Percentiles rank a stretch among this genome's conserved stretches.
Conservation (phyloP, 345 rosid genomes). For the Lumnitzera racemosa region DNA sequence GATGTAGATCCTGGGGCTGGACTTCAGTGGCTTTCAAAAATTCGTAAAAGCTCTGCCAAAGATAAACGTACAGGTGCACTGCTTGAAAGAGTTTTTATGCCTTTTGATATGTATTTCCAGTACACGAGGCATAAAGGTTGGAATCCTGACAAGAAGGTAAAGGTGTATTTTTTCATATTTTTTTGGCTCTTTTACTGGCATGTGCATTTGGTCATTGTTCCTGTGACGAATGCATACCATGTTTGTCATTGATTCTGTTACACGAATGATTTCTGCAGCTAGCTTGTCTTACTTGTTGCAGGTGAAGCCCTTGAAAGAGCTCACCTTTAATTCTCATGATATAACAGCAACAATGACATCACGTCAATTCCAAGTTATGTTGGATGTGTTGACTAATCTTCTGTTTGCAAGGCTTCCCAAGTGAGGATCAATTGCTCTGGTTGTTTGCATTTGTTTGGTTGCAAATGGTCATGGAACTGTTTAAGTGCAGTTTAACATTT, state of each 20-base stretch:
- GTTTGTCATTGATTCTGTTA: not conserved
- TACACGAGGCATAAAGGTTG: slow-evolving; percentile 98
- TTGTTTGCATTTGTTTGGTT: slow-evolving; percentile 1
- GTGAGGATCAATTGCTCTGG: slow-evolving; percentile 35
- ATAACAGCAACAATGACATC: slow-evolving; percentile 97
- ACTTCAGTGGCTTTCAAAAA: slow-evolving; percentile 97
- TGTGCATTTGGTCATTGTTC: not conserved
- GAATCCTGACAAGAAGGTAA: slow-evolving; percentile 92
- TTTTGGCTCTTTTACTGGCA: slow-evolving; percentile 7
- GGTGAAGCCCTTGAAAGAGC: slow-evolving; percentile 98
- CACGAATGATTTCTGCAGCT: slow-evolving; percentile 1
- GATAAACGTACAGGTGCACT: slow-evolving; percentile 97
- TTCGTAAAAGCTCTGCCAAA: slow-evolving; percentile 76
- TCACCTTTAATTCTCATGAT: slow-evolving; percentile 70
- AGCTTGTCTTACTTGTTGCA: slow-evolving; percentile 26
- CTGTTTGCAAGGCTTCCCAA: slow-evolving; percentile 98
- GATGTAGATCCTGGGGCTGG: slow-evolving; percentile 99
- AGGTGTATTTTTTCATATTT: slow-evolving; percentile 2
- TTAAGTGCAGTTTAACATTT: too few relatives aligned
- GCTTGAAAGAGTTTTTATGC: slow-evolving; percentile 98
- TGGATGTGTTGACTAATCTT: slow-evolving; percentile 92
- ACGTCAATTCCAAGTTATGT: slow-evolving; percentile 96
- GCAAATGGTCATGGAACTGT: not conserved
- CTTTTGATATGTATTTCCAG: slow-evolving; percentile 94
- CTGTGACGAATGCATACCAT: not conserved